Evolutionary conservation across 208 protist genomes (phyloP).

Genomic region (Wallacemonas sp.): DNA sequence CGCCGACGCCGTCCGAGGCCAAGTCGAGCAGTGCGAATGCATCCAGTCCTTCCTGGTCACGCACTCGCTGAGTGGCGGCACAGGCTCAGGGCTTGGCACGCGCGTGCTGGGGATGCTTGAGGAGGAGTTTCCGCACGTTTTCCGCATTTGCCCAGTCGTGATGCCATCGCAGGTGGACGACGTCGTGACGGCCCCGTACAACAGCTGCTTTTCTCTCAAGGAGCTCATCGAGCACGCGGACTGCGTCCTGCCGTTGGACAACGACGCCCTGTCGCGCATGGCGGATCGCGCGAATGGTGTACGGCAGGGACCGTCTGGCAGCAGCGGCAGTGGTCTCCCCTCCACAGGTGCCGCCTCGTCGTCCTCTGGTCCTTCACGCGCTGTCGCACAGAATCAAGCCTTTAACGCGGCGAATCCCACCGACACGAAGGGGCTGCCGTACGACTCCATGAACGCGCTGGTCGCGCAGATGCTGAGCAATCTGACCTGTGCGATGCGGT

Average conservation of each 20-base stretch:
- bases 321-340: slow-evolving; percentile 10
- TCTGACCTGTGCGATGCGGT: slow-evolving; percentile 94
- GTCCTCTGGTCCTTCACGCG: slow-evolving; percentile 24
- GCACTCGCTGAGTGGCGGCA: slow-evolving; percentile 96
- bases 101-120: slow-evolving; percentile 91
- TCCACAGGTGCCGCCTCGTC: neutral
- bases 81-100: slow-evolving; percentile 95
- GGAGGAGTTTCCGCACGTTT: slow-evolving; percentile 93
- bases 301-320: slow-evolving; percentile 12
- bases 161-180: slow-evolving; percentile 93
- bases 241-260: slow-evolving; percentile 94
- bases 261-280: slow-evolving; percentile 90
- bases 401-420: slow-evolving; percentile 81
- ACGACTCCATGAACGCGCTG: slow-evolving; percentile 96
- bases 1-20: slow-evolving; percentile 76
- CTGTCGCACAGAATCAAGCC: slow-evolving; percentile 31
- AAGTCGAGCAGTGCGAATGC: slow-evolving; percentile 94
- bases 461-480: slow-evolving; percentile 95
- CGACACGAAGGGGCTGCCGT: slow-evolving; percentile 80
- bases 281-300: slow-evolving; percentile 52
- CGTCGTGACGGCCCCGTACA: slow-evolving; percentile 96
- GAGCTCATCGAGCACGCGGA: slow-evolving; percentile 94
- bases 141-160: slow-evolving; percentile 88
- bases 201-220: slow-evolving; percentile 89
- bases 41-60: slow-evolving; percentile 95